phyloP scores from a whole-genome alignment of 1,284 basidiomycete species.

The Veloboletus limbatus region DNA sequence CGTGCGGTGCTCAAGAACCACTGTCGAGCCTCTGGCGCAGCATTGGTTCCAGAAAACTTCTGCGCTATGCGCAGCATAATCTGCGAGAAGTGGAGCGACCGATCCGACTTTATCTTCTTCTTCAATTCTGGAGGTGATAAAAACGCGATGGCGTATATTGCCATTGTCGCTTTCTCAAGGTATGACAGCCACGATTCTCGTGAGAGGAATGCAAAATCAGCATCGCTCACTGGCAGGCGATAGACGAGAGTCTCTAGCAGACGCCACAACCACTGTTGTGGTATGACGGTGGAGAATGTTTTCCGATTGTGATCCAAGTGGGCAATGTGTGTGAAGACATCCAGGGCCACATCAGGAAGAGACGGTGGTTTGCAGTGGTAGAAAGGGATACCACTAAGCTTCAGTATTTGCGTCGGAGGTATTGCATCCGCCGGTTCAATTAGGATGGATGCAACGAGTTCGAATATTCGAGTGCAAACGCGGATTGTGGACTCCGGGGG shows the following conservation, averaged over 20 bases:
- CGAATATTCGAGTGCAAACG: constrained; percentile 58
- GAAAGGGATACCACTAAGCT: constrained; percentile 46
- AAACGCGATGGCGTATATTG: constrained; percentile 85
- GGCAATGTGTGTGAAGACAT: constrained; percentile 77
- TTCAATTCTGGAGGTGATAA: constrained; percentile 76
- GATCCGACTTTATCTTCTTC: constrained; percentile 59
- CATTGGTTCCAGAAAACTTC: constrained; percentile 48
- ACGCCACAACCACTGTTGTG: constrained; percentile 54
- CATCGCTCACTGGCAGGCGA: constrained; percentile 76
- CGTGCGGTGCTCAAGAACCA: constrained; percentile 66
- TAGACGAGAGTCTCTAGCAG: constrained; percentile 74
- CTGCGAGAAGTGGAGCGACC: constrained; percentile 55
- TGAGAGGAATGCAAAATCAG: constrained; percentile 71
- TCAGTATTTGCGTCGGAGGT: constrained; percentile 55
- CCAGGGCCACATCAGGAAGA: constrained; percentile 75
- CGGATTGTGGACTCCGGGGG: constrained; percentile 39
- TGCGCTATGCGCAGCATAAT: constrained; percentile 67
- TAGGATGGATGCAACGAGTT: constrained; percentile 74
- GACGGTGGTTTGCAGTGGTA: constrained; percentile 52
- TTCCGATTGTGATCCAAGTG: constrained; percentile 81
- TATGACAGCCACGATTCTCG: constrained; percentile 75
- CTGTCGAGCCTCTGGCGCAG: constrained; percentile 46
- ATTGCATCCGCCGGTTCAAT: constrained; percentile 67
- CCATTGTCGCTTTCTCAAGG: constrained; percentile 76
- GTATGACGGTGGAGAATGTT: constrained; percentile 60